Base-by-base conservation (phyloP, 2,329 filamentous ascomycete genomes). In the Xylaria sp. region DNA sequence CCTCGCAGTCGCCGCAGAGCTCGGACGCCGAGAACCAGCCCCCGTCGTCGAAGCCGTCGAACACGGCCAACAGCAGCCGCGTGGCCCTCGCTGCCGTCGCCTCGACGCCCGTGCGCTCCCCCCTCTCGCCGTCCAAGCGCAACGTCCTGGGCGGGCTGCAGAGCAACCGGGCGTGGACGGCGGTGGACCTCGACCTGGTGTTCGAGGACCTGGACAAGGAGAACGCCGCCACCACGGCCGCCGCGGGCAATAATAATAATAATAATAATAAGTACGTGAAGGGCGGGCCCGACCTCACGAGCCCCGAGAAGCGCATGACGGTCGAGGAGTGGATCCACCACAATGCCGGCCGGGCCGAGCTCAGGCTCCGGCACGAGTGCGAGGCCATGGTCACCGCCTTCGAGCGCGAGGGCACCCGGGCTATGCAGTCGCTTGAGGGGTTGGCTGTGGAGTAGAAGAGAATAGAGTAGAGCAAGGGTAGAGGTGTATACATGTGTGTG, bases 321-420 rank as follows among this genome's bases (percentile, higher is more conserved):
- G 91, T 97, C 0, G 91, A 96, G 71, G 87, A 97, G 71, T 99
- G 93, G 91, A 89, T 99, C 38, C 78, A 86, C 53, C 83, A 87
- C 72, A 92, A 94, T 62, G 94, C 94, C 0, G 81, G 82, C 56
- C 79, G 87, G 68, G 91, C 90, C 0, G 92, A 97, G 76, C 84
- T 87, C 72, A 87, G 86, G 70, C 76, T 99, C 50, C 88, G 87
- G 67, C 76, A 80, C 34, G 89, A 95, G 69, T 96, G 92, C 67
- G 93, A 97, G 76, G 77, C 84, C 21, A 83, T 96, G 71, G 91
- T 99, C 4, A 83, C 81, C 54, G 78, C 83, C 7, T 97, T 97
- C 71, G 93, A 97, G 74, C 85, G 78, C 54, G 87, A 97, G 73
- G 93, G 92, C 0, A 83, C 81, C 17, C 83, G 85, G 66, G 94